Evolutionary conservation across 306 rosid genomes (phyloP).

Genomic region (Cyclanthera cordifolia): DNA sequence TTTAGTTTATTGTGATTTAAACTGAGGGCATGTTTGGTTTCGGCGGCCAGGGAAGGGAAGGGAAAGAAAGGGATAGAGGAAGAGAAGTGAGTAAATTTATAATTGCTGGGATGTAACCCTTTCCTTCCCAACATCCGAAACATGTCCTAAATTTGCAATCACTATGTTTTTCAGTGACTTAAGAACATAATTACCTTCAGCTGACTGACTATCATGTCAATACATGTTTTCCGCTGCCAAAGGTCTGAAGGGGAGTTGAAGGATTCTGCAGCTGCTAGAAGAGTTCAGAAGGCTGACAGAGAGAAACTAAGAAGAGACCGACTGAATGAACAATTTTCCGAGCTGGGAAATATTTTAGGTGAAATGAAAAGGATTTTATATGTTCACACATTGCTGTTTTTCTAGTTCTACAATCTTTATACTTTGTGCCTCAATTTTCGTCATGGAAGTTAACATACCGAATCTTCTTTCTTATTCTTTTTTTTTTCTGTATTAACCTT

Average conservation of each 20-base stretch:
- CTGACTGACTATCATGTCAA: constrained; percentile 2
- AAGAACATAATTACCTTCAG: not conserved
- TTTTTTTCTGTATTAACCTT: too few relatives aligned
- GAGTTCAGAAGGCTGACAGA: constrained; percentile 74
- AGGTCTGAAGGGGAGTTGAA: constrained; percentile 41
- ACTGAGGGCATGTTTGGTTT: too few relatives aligned
- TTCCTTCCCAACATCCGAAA: too few relatives aligned
- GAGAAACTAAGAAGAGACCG: constrained; percentile 81
- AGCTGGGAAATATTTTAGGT: constrained; percentile 62
- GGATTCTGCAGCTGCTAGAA: constrained; percentile 55
- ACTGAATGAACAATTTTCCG: constrained; percentile 67
- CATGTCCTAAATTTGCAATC: not conserved
- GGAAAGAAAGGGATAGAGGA: too few relatives aligned
- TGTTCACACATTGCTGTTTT: not conserved
- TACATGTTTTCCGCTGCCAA: constrained; percentile 25
- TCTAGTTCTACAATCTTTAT: not conserved
- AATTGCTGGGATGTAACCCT: too few relatives aligned
- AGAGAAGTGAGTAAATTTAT: too few relatives aligned
- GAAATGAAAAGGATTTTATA: not conserved
- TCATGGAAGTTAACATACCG: not conserved
- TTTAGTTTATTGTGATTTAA: not conserved
- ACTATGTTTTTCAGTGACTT: not conserved
- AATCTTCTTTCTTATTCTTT: not conserved
- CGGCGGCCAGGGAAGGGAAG: too few relatives aligned
- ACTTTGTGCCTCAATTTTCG: not conserved